Evolutionary conservation across 371 early-diverging fungal genomes (phyloP), one percentile per base, ranked within the genome.

Genomic region (Mortierella sp.): DNA sequence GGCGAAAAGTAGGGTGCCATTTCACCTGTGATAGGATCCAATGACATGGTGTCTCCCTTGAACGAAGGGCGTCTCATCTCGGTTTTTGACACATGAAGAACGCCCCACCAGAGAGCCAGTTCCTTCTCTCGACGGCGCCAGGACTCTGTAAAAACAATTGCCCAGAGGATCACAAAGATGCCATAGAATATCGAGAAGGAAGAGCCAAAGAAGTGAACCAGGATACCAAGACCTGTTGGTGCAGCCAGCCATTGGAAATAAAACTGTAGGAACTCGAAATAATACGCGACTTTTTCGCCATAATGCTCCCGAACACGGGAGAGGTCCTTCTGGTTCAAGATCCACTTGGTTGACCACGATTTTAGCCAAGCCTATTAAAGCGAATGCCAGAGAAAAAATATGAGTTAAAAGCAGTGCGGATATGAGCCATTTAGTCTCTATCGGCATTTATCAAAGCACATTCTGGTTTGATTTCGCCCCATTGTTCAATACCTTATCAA

Each of bases 201-300:
- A 4, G 80, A 66, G 21, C 87, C 82, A 19, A 85, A 81, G 16
- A 89, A 72, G 68, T 90, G 91, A 58, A 88, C 84, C 1, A 90
- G 37, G 5, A 89, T 26, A 19, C 96, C 96, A 5, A 91, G 61
- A 1, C 83, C 84, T 3, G 95, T 80, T 26, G 95, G 95, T 0
- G 81, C 79, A 43, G 86, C 80, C 7, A 97, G 85, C 88, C 91
- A 93, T 16, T 90, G 55, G 57, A 92, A 86, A 81, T 96, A 97
- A 72, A 87, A 91, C 82, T 96, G 95, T 5, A 96, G 82, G 75
- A 95, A 97, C 16, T 94, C 96, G 86, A 97, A 97, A 80, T 97
- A 96, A 81, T 89, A 91, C 15, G 95, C 94, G 57, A 95, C 64
- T 58, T 69, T 93, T 75, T 95, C 96, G 64, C 97, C 97, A 88